Conservation (phyloP, 352 stramenopile species). For the Phytophthora hibernalis region DNA sequence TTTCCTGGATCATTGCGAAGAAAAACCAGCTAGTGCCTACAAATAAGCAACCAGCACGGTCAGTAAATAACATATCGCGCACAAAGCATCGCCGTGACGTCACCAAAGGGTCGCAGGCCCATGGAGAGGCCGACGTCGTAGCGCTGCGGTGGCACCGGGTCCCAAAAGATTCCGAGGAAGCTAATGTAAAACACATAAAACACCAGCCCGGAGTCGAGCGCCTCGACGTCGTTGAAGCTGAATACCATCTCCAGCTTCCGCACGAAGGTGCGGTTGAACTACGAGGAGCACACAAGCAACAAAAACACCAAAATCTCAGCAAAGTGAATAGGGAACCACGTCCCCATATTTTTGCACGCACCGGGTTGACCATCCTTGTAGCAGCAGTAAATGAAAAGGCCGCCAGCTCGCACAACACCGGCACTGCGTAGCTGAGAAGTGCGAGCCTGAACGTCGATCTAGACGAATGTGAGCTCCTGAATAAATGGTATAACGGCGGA, state of each 20-base stretch:
- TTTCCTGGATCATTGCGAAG: conserved; percentile 82
- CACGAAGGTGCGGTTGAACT: conserved; percentile 90
- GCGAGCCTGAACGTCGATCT: conserved; percentile 79
- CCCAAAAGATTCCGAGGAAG: conserved; percentile 87
- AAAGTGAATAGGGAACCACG: background rate
- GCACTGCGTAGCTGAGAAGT: conserved; percentile 84
- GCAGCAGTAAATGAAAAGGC: conserved; percentile 88
- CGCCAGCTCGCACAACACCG: conserved; percentile 81
- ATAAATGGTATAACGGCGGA: conserved; percentile 78
- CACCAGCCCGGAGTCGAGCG: conserved; percentile 83
- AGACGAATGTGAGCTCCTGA: conserved; percentile 81
- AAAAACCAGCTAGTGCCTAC: conserved; percentile 89
- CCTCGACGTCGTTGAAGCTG: conserved; percentile 89
- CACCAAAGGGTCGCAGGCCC: conserved; percentile 67
- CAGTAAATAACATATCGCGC: conserved; percentile 6
- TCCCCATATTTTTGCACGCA: conserved; percentile 37
- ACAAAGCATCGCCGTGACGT: background rate
- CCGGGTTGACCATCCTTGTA: conserved; percentile 89
- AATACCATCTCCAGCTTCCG: conserved; percentile 89
- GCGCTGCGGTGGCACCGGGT: conserved; percentile 78
- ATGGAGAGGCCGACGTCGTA: conserved; percentile 86
- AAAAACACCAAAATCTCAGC: conserved; percentile 11
- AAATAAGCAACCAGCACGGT: conserved; percentile 14
- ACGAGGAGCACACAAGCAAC: conserved; percentile 8
- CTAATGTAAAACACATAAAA: conserved; percentile 91